Base-by-base conservation (phyloP, 2,329 filamentous ascomycete genomes). In the Fusarium dlaminii region DNA sequence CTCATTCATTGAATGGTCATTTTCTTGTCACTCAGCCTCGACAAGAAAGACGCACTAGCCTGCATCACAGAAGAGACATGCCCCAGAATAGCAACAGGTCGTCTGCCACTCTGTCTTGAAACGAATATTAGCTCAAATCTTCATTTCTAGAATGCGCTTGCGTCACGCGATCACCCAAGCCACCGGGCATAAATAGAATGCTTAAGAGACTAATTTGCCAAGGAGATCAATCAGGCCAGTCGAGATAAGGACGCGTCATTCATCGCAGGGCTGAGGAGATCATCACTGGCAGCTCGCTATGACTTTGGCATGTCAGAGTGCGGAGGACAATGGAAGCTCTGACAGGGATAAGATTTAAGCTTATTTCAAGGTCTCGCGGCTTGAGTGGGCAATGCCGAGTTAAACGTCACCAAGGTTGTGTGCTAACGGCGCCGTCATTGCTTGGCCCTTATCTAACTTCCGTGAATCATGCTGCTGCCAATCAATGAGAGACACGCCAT, bases 71-170 rank as follows among this genome's bases (percentile, higher is more conserved):
- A 51, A 10, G 3, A 12, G 34, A 9, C n/a, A 48, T 42, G 43
- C 29, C 63, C 66, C 17, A 57, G 63, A 77, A 77, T 77, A 77
- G 75, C 20, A 77, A 74, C 73, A 68, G 49, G 72, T 74, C 75
- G 75, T 64, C 68, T 75, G 68, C 29, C 42, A 36, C 32, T 27
- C 40, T 61, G 45, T 42, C 56, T 14, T 34, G 42, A 48, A 43
- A 13, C 29, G 15, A 42, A 39, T 22, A 3, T 29, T 27, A 36
- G 32, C 27, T 10, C n/a, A 29, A 36, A 5, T 42, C 40, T 36
- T 5, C 27, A 7, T n/a, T 11, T 27, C 15, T 3, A 5, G 36
- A 14, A 22, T 45, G 22, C 30, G 54, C 45, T 39, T 56, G 49
- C 70, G 66, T 74, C 66, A 74, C 57, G 48, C 54, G 48, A 63